Conservation (phyloP, 225 moss, liverwort and hornwort genomes). For the Marchantia polymorpha region DNA sequence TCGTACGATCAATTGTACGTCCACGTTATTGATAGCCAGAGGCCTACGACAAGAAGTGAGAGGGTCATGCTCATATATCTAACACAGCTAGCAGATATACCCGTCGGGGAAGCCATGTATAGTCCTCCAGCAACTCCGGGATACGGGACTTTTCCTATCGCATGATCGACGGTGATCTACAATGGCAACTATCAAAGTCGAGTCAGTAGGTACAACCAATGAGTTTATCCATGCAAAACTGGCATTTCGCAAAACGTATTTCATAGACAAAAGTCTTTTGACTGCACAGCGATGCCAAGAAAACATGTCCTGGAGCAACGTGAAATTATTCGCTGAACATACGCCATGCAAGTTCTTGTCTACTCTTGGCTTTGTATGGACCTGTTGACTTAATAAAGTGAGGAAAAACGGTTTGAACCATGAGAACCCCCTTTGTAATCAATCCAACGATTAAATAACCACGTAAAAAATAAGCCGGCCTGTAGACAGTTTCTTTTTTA, state of each 20-base stretch:
- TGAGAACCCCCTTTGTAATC: too few species aligned
- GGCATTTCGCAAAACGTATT: background rate
- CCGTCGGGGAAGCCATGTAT: constrained; percentile 76
- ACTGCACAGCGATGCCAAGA: background rate
- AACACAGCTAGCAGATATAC: constrained; percentile 26
- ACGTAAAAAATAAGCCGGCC: too few species aligned
- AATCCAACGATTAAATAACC: too few species aligned
- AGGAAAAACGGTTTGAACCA: background rate
- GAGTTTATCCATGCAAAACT: background rate
- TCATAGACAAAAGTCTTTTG: background rate
- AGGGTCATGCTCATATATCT: too few species aligned
- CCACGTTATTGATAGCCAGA: background rate
- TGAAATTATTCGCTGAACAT: background rate
- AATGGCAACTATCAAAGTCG: background rate
- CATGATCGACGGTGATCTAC: constrained; percentile 58
- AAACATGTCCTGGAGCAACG: background rate
- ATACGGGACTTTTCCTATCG: constrained; percentile 73
- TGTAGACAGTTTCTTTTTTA: too few species aligned
- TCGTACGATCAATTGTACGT: background rate
- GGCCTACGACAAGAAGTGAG: too few species aligned
- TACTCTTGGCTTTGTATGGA: background rate
- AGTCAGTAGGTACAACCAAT: background rate
- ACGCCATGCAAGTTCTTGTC: background rate
- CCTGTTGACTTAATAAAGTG: background rate
- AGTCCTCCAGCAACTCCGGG: constrained; percentile 88